Percentiles rank a stretch among this genome's conserved stretches.
Conservation (phyloP, 225 moss, liverwort and hornwort species). For the Straminergon stramineum region DNA sequence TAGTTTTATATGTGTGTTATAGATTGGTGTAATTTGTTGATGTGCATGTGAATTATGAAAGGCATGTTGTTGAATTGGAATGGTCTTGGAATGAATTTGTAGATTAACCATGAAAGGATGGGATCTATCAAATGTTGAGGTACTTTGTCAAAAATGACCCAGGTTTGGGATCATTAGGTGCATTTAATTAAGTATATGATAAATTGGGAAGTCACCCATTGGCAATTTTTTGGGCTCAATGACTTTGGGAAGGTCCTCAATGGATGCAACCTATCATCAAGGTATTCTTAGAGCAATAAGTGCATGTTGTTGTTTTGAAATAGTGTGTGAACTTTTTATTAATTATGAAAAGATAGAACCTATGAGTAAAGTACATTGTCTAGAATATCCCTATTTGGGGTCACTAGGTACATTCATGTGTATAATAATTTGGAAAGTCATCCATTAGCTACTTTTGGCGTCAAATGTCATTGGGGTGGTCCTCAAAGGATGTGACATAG, state of each 20-base stretch:
- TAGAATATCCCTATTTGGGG: too few relatives aligned
- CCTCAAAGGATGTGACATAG: neutral
- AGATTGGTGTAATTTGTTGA: neutral
- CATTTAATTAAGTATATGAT: accelerated
- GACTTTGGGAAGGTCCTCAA: neutral
- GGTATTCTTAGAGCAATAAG: too few relatives aligned
- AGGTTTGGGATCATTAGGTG: neutral
- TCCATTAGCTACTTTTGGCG: too few relatives aligned
- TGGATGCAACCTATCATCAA: neutral
- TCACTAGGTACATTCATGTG: neutral
- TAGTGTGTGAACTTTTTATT: too few relatives aligned
- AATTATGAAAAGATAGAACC: too few relatives aligned
- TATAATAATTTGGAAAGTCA: neutral
- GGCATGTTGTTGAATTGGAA: neutral
- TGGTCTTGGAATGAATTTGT: too few relatives aligned
- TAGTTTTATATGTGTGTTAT: neutral
- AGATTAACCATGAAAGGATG: neutral
- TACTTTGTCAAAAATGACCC: neutral
- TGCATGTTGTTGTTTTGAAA: neutral
- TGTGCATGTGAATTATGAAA: neutral
- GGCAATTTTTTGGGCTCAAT: too few relatives aligned
- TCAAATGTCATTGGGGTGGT: neutral
- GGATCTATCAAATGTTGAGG: neutral
- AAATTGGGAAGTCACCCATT: neutral
- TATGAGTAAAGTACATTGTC: neutral